Percentiles rank a stretch among this genome's conserved stretches.
Evolutionary conservation across 345 rosid genomes (phyloP).

Genomic region (Pistacia integerrima): DNA sequence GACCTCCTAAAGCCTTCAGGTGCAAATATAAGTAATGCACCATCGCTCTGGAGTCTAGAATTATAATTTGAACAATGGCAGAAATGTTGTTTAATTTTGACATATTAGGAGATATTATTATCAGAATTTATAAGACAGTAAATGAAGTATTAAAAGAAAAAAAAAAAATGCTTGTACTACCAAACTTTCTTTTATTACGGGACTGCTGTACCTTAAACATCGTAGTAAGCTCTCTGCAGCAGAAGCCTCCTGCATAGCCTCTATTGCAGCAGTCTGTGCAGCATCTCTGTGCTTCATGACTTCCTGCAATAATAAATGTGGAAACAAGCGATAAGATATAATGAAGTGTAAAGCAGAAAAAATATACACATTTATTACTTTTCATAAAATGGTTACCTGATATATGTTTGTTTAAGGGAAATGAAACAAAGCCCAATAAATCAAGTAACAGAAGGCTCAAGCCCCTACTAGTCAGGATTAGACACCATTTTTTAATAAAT

Average conservation of each 20-base stretch:
- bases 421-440: neutral
- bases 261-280: constrained; percentile 82
- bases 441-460: neutral
- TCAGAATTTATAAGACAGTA: neutral
- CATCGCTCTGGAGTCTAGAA: too few relatives aligned
- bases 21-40: neutral
- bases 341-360: neutral
- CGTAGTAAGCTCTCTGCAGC: constrained; percentile 89
- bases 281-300: constrained; percentile 88
- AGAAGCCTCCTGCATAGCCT: constrained; percentile 93
- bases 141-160: neutral
- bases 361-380: neutral
- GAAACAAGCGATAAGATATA: constrained; percentile 3
- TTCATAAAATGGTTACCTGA: neutral
- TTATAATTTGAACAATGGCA: too few relatives aligned
- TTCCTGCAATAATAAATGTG: constrained; percentile 50
- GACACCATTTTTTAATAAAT: neutral
- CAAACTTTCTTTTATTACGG: neutral
- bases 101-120: too few relatives aligned
- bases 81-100: too few relatives aligned
- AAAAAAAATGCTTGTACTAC: constrained; percentile 1
- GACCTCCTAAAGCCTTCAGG: constrained; percentile 1
- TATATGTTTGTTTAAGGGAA: neutral
- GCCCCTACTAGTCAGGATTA: neutral
- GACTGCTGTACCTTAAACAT: constrained; percentile 70